Evolutionary conservation across 257 asterid species (phyloP), one percentile per base, ranked within the genome.

Genomic region (Solanum chiquidenum): DNA sequence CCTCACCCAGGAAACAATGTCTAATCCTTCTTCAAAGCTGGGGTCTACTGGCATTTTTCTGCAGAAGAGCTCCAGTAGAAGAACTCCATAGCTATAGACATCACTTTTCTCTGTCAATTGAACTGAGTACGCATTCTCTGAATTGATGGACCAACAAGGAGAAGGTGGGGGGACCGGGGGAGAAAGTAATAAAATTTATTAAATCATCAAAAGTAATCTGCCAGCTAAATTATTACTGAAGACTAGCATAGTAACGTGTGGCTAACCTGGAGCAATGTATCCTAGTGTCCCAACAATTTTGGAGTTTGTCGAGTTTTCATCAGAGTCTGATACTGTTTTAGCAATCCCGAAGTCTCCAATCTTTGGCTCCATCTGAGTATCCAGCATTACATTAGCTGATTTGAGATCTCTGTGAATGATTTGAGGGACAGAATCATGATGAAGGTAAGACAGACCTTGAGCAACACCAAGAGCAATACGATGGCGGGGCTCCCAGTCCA

Each of bases 311-410:
- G 91, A 29, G 86, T 88, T 91, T 46, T 90, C 94, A 77, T 86
- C 90, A 31, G 49, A 83, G 83, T 89, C 94, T 37, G 88, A 44
- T 52, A 88, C 92, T 88, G 89, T 37, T 86, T 87, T 91, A 49
- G 95, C 94, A 13, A 89, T 87, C 52, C 94, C 94, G 86, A 91
- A 93, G 84, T 93, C 94, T 40, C 89, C 95, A 68, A 93, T 91
- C 90, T 88, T 92, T 21, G 94, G 94, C 64, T 89, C 93, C 80
- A 90, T 68, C 33, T 91, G 91, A 84, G 88, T 33, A 87, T 93
- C 93, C 93, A 93, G 38, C 89, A 93, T 83, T 89, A 93, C 88
- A 85, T 93, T 92, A 73, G 90, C 91, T 74, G 93, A 89, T 85
- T 91, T 93, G 37, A 92, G 83, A 79, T 93, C 95, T 87, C 95